A percentile compares a stretch with the other conserved stretches of the same genome.
These are phyloP conservation scores for Poa pratensis DNA, from an alignment of 176 grass and related monocot genomes.

Conservation along the genomic window DNA sequence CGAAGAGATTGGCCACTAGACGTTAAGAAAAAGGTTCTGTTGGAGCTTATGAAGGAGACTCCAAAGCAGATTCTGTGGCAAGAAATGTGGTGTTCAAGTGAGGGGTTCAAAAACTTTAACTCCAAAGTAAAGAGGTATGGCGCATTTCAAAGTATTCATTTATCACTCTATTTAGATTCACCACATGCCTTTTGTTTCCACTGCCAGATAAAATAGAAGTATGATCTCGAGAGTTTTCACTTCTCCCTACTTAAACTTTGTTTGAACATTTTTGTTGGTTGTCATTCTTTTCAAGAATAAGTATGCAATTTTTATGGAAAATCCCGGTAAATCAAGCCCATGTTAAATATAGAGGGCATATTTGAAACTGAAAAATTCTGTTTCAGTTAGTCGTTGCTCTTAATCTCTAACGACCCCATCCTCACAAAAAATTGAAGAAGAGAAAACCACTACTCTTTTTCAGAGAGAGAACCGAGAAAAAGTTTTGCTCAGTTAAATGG, in stretches of 20 bases:
- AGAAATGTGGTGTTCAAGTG: conserved; percentile 97
- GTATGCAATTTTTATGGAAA: conserved; percentile 6
- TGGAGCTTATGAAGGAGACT: conserved; percentile 98
- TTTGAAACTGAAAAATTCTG: conserved; percentile 18
- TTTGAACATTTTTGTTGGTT: conserved; percentile 17
- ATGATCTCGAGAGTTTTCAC: background rate
- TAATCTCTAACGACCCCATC: conserved; percentile 31
- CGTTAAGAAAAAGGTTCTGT: conserved; percentile 90
- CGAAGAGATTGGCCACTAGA: conserved; percentile 97
- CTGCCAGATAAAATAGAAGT: conserved; percentile 39
- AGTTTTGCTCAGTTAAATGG: conserved; percentile 14
- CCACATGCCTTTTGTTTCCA: conserved; percentile 16
- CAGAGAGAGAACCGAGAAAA: conserved; percentile 31
- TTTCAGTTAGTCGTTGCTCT: conserved; percentile 30
- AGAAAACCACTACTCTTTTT: conserved; percentile 22
- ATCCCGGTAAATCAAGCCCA: background rate
- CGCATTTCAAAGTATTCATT: conserved; percentile 37
- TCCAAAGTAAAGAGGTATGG: conserved; percentile 83
- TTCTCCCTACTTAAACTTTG: background rate
- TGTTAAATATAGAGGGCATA: background rate
- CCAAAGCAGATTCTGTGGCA: conserved; percentile 90
- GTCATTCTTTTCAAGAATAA: conserved; percentile 20
- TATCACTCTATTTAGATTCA: conserved; percentile 25
- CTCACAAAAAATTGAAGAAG: background rate
- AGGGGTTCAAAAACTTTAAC: conserved; percentile 92